Evolutionary conservation across 192 early-diverging fungal species (phyloP).

Genomic region (Coemansia sp.): DNA sequence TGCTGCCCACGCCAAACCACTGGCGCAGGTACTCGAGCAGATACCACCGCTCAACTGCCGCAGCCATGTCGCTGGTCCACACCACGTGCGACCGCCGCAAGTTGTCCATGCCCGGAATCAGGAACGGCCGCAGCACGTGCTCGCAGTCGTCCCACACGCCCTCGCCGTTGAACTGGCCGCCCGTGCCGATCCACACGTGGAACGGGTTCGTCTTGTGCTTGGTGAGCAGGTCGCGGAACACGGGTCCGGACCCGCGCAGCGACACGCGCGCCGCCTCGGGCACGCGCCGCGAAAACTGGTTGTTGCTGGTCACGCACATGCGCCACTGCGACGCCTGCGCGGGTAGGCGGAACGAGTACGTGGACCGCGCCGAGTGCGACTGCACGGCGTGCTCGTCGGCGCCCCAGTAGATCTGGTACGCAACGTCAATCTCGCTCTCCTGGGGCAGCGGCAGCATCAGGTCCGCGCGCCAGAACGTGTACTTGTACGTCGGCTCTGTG

Average conservation of each 20-base stretch:
- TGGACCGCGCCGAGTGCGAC: conserved; percentile 33
- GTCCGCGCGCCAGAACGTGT: conserved; percentile 50
- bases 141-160: conserved; percentile 56
- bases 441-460: conserved; percentile 29
- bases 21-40: conserved; percentile 59
- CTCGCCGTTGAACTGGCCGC: conserved; percentile 68
- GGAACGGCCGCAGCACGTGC: conserved; percentile 58
- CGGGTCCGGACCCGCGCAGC: conserved; percentile 41
- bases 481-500: conserved; percentile 47
- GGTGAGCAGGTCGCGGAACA: conserved; percentile 54
- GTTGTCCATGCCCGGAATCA: conserved; percentile 27
- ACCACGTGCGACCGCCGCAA: conserved; percentile 42
- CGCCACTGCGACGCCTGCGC: conserved; percentile 51
- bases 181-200: conserved; percentile 67
- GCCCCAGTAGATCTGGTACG: conserved; percentile 46
- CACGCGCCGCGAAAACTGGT: conserved; percentile 29
- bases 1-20: conserved; percentile 47
- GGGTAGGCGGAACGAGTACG: conserved; percentile 40
- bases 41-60: conserved; percentile 61
- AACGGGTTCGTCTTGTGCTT: conserved; percentile 62
- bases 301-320: conserved; percentile 44
- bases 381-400: conserved; percentile 38
- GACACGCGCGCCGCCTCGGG: conserved; percentile 23
- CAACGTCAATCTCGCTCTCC: conserved; percentile 33
- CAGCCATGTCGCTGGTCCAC: conserved; percentile 59